These are phyloP conservation scores for Gossypium trilobum DNA, from an alignment of 441 rosid species.

Conservation along the genomic window DNA sequence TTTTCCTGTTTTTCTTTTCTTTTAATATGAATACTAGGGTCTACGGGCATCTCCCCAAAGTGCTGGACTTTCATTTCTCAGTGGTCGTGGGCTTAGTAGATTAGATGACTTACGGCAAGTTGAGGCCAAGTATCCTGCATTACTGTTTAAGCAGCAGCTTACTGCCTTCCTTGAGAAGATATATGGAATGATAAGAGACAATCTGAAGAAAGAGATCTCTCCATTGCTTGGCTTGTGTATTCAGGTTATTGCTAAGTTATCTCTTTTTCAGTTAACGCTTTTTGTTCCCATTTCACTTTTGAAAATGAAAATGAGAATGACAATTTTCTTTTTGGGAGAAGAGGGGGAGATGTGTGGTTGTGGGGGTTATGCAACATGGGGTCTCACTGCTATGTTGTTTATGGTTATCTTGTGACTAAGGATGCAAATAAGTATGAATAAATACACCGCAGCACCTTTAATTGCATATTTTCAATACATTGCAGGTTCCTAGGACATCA, in stretches of 20 bases:
- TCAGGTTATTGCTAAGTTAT: constrained; percentile 35
- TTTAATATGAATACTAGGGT: constrained; percentile 31
- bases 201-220: constrained; percentile 61
- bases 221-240: constrained; percentile 61
- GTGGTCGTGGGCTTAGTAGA: constrained; percentile 47
- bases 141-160: constrained; percentile 69
- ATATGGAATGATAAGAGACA: constrained; percentile 68
- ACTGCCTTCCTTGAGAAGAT: constrained; percentile 75
- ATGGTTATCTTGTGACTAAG: background rate
- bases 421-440: background rate
- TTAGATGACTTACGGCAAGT: constrained; percentile 57
- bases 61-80: constrained; percentile 53
- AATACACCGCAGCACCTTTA: background rate
- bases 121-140: constrained; percentile 68
- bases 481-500: constrained; percentile 59
- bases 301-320: background rate
- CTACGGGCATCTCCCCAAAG: constrained; percentile 55
- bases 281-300: background rate
- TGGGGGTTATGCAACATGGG: background rate
- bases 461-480: constrained; percentile 5
- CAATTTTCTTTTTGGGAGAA: background rate
- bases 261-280: background rate
- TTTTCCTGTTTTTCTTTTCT: constrained; percentile 13
- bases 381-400: background rate
- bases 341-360: background rate